Base-by-base conservation (phyloP, 2,329 filamentous ascomycete genomes). In the Aureobasidium leucospermi region DNA sequence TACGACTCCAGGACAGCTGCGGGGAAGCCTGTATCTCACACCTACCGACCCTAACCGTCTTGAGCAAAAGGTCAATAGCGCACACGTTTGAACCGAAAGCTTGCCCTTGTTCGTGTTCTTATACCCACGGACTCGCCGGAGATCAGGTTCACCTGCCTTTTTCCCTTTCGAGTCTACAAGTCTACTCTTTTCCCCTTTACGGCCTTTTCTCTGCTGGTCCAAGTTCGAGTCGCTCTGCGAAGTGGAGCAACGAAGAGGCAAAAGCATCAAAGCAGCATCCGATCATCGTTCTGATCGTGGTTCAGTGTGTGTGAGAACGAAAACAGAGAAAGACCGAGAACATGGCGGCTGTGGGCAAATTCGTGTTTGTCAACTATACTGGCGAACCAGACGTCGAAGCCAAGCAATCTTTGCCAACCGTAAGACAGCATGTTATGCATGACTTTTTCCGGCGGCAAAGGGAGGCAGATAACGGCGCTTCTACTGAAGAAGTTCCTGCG, bases 391-490 rank as follows among this genome's bases (percentile, higher is more conserved):
- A 58, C 16, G 55, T 32, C 23, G 55, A 58, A 41, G 55, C 55
- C 43, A 58, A 48, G 43, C 55, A 58, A 58, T 58, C 55, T 48
- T 41, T 58, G 43, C 55, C 55, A 45, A 58, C 42, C 34, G 55
- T 58, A 19, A 58, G 55, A 41, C 55, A 58, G 43, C 55, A 58
- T 58, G 55, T 58, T 48, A 58, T 58, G 55, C 55, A 58, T 48
- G 55, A 58, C 36, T 58, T 58, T 48, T 58, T 58, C 28, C 55
- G 55, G 43, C 42, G 55, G 43, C 55, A 58, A 41, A 47, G 43
- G 43, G 55, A 58, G 43, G 43, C 55, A 58, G 55, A 48, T 48
- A 58, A 58, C 55, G 43, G 55, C 43, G 23, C 9, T n/a, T 38
- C 55, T 39, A 5, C n/a, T 28, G 42, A 58, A 47, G 55, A 32